Conservation (phyloP, 1,139 yeast species). For the Pichiaceae sp. region DNA sequence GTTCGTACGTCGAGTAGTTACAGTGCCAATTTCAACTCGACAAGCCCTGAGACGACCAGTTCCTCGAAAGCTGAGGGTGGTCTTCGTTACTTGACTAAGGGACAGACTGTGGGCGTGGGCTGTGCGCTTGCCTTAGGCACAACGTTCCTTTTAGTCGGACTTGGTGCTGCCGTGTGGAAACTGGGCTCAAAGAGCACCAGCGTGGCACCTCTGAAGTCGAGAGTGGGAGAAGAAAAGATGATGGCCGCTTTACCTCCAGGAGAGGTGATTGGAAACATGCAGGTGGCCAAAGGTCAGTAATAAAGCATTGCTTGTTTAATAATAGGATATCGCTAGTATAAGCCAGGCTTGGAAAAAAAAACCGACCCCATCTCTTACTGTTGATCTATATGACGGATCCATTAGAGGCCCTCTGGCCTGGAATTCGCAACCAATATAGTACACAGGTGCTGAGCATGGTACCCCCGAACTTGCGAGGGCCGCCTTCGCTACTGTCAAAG, state of each 20-base stretch:
- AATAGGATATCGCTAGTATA: too few species aligned
- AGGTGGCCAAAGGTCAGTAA: slow-evolving; percentile 18
- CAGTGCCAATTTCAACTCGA: slow-evolving; percentile 7
- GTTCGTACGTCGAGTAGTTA: slow-evolving; percentile 21
- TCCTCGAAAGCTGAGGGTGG: slow-evolving; percentile 15
- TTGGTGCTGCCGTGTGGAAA: slow-evolving; percentile 50
- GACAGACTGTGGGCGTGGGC: slow-evolving; percentile 82
- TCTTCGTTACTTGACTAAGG: slow-evolving; percentile 33
- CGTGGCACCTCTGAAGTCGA: slow-evolving; percentile 24
- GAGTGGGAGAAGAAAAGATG: slow-evolving; percentile 65
- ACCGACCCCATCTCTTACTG: not conserved
- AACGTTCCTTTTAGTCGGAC: slow-evolving; percentile 53
- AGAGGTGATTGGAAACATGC: slow-evolving; percentile 53
- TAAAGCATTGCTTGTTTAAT: too few species aligned
- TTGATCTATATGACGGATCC: not conserved
- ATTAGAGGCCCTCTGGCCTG: not conserved
- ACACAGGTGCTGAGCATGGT: slow-evolving; percentile 9
- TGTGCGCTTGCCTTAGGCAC: slow-evolving; percentile 85
- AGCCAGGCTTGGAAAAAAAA: too few species aligned
- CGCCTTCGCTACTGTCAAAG: slow-evolving; percentile 18
- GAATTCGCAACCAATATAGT: not conserved
- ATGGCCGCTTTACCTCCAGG: slow-evolving; percentile 58
- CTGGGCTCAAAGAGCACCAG: slow-evolving; percentile 34
- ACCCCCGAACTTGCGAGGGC: slow-evolving; percentile 25
- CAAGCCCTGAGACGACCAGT: slow-evolving; percentile 16